Percentiles rank a stretch among this genome's conserved stretches.
Evolutionary conservation across 1,284 basidiomycete species (phyloP).

Genomic region (Ustilago loliicola): DNA sequence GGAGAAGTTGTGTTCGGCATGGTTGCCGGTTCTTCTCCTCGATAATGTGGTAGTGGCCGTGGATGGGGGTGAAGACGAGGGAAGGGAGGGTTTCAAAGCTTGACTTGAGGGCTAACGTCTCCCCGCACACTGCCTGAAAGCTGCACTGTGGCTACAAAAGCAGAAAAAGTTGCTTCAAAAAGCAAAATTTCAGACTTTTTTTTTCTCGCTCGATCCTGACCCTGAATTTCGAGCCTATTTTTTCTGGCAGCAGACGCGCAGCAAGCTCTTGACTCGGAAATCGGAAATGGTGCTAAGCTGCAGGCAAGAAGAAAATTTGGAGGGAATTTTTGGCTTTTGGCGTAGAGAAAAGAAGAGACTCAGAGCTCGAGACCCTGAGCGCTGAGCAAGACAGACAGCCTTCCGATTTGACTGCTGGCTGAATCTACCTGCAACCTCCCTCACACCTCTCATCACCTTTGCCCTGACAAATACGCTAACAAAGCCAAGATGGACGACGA

Average conservation of each 20-base stretch:
- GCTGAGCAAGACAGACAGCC: no score
- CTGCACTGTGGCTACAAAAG: slow-evolving; percentile 9
- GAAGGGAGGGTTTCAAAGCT: background rate
- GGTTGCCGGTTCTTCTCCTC: slow-evolving; percentile 1
- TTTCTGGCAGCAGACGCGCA: slow-evolving; percentile 14
- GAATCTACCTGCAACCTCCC: background rate
- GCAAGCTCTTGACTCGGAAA: slow-evolving; percentile 8
- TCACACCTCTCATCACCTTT: background rate
- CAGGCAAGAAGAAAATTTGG: slow-evolving; percentile 21
- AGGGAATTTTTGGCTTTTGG: slow-evolving; percentile 22
- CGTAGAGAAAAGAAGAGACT: background rate
- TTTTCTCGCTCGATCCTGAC: slow-evolving; percentile 12
- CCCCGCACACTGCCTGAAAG: background rate
- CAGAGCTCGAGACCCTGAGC: slow-evolving; percentile 5
- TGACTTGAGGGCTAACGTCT: no score
- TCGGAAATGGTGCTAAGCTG: slow-evolving; percentile 16
- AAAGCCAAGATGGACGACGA: slow-evolving; percentile 62
- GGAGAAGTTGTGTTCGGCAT: slow-evolving; percentile 44
- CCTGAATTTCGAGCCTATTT: slow-evolving; percentile 6
- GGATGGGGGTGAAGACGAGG: slow-evolving; percentile 11
- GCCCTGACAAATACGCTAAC: background rate
- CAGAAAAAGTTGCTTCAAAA: slow-evolving; percentile 8
- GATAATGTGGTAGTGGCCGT: background rate
- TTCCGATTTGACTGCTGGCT: background rate
- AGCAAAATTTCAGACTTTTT: slow-evolving; percentile 24